These are phyloP conservation scores for Pestalotiopsis fici DNA, from an alignment of 2,329 filamentous ascomycete species.

Conservation along the genomic window DNA sequence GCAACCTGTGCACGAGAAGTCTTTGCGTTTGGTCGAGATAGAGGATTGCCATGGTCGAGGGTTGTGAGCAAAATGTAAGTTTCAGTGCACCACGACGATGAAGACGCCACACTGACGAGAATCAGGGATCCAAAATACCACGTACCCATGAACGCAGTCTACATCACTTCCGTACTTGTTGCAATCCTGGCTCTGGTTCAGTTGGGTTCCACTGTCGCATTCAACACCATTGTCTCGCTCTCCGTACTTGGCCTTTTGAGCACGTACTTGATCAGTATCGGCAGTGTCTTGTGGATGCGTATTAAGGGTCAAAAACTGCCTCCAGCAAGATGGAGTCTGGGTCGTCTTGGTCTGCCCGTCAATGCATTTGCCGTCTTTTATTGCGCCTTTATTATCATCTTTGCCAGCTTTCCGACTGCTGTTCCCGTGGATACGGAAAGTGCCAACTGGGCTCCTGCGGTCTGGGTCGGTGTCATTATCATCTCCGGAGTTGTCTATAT, in stretches of 20 bases:
- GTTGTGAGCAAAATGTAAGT: not conserved
- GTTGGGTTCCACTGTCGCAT: constrained; percentile 32
- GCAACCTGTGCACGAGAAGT: constrained; percentile 26
- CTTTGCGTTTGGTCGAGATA: constrained; percentile 23
- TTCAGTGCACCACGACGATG: not conserved
- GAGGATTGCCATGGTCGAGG: not conserved
- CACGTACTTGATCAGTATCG: constrained; percentile 34
- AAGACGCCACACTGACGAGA: not conserved
- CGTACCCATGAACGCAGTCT: constrained; percentile 32
- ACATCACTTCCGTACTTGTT: constrained; percentile 25
- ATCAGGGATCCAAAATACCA: constrained; percentile 8
- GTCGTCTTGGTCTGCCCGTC: not conserved
- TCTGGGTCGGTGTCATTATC: constrained; percentile 6
- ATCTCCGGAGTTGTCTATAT: not conserved
- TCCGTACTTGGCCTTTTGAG: constrained; percentile 30
- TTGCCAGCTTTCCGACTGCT: not conserved
- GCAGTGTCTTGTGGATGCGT: constrained; percentile 33
- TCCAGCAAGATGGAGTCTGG: constrained; percentile 8
- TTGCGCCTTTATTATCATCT: constrained; percentile 2
- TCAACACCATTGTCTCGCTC: constrained; percentile 35
- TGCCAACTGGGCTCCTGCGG: constrained; percentile 6
- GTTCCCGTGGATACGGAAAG: not conserved
- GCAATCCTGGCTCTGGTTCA: constrained; percentile 33
- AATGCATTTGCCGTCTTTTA: constrained; percentile 3
- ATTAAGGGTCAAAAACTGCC: constrained; percentile 33